phyloP scores from a whole-genome alignment of 2,329 filamentous ascomycete genomes.

The Hymenoscyphus scutula region DNA sequence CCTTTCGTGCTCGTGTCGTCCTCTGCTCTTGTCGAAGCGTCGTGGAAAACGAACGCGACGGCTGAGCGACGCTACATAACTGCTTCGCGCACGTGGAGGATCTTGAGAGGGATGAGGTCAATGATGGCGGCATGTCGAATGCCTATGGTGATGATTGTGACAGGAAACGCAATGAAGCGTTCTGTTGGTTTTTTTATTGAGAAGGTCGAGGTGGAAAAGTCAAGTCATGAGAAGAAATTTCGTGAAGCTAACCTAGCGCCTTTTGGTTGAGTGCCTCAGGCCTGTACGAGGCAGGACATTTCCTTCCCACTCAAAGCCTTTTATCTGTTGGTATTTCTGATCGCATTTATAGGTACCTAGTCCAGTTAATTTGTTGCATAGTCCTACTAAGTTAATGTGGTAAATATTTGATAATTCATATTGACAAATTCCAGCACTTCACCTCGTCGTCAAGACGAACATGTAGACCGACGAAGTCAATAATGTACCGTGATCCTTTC shows the following conservation, averaged over 20 bases:
- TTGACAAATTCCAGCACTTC: too few species aligned
- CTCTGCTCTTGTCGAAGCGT: slow-evolving; percentile 28
- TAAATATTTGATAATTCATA: too few species aligned
- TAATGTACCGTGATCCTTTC: too few species aligned
- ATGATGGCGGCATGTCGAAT: slow-evolving; percentile 32
- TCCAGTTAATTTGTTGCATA: too few species aligned
- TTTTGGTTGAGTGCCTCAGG: neutral
- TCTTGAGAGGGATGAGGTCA: slow-evolving; percentile 25
- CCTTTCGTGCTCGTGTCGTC: slow-evolving; percentile 31
- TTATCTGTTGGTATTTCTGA: too few species aligned
- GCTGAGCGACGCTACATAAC: slow-evolving; percentile 23
- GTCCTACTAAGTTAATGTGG: too few species aligned
- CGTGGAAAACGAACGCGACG: slow-evolving; percentile 35
- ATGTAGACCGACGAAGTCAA: too few species aligned
- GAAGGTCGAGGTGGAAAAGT: neutral
- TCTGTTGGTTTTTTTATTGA: slow-evolving; percentile 13
- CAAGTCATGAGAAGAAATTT: slow-evolving; percentile 1
- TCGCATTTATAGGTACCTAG: too few species aligned
- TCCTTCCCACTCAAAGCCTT: too few species aligned
- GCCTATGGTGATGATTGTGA: slow-evolving; percentile 13
- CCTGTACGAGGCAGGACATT: neutral
- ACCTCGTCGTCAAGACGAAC: too few species aligned
- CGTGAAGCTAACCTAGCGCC: neutral
- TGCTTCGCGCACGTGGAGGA: slow-evolving; percentile 26
- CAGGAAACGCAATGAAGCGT: slow-evolving; percentile 19